Conservation (phyloP, 495 filamentous ascomycete species). For the Penicillium dipodomyicola region DNA sequence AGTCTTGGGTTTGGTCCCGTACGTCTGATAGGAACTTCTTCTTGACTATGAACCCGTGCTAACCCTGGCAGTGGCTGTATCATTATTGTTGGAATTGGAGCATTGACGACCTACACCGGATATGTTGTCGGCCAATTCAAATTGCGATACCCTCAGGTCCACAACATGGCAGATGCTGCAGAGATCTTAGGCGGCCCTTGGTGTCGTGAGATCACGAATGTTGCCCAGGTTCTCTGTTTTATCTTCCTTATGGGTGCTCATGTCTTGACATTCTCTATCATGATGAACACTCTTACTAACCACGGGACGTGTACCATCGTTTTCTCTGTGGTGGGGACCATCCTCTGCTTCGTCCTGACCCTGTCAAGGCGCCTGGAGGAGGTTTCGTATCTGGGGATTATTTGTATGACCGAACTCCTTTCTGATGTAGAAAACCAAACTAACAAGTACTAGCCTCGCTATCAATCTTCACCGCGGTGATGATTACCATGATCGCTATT, state of each 20-base stretch:
- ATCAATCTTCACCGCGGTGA: conserved; percentile 60
- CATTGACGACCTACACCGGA: conserved; percentile 20
- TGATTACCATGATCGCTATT: conserved; percentile 62
- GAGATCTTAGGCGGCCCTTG: conserved; percentile 60
- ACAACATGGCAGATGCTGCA: conserved; percentile 63
- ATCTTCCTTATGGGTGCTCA: conserved; percentile 73
- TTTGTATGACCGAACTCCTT: background rate
- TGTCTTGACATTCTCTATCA: conserved; percentile 69
- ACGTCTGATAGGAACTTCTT: background rate
- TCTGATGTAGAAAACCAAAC: background rate
- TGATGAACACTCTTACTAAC: conserved; percentile 63
- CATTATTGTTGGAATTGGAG: conserved; percentile 1
- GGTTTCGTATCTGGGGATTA: background rate
- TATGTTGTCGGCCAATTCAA: conserved; percentile 29
- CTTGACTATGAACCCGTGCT: background rate
- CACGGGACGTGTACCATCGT: conserved; percentile 66
- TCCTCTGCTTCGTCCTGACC: conserved; percentile 19
- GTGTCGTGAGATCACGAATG: conserved; percentile 60
- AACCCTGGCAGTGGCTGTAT: background rate
- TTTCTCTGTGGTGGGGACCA: conserved; percentile 44
- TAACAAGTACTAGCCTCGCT: conserved; percentile 45
- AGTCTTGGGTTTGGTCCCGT: conserved; percentile 57
- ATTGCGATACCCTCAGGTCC: conserved; percentile 25
- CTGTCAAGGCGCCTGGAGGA: conserved; percentile 6
- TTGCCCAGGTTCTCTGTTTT: conserved; percentile 60